A percentile compares a stretch with the other conserved stretches of the same genome.
Evolutionary conservation across 208 protist genomes (phyloP).

Genomic region (Lotmaria passim): DNA sequence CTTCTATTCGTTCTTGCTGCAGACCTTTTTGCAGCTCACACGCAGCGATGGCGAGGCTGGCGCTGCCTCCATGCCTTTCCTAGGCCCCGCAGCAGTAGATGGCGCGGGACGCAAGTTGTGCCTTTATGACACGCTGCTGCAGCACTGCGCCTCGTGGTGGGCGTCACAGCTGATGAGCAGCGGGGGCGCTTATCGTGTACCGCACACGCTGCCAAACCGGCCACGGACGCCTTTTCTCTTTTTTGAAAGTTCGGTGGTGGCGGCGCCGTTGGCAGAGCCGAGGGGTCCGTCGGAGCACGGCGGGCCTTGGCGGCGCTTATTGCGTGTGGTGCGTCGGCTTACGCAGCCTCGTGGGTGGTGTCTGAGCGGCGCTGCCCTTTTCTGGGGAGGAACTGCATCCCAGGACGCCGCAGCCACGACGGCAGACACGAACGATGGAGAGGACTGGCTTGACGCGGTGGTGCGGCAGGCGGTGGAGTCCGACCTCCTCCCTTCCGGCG

Average conservation of each 20-base stretch:
- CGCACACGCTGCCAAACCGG: not conserved
- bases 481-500: conserved; percentile 14
- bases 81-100: conserved; percentile 8
- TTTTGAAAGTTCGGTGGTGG: conserved; percentile 5
- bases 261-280: not conserved
- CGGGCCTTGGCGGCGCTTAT: conserved; percentile 10
- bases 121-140: conserved; percentile 19
- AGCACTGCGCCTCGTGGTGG: conserved; percentile 34
- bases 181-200: not conserved
- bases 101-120: conserved; percentile 25
- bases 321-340: conserved; percentile 27
- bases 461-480: conserved; percentile 8
- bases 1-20: conserved; percentile 13
- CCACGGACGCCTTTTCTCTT: conserved; percentile 11
- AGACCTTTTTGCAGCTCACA: conserved; percentile 17
- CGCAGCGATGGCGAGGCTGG: not conserved
- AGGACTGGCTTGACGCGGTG: conserved; percentile 42
- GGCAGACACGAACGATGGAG: not conserved
- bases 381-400: too few species aligned
- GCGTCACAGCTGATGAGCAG: not conserved
- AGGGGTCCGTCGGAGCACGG: too few species aligned
- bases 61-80: not conserved
- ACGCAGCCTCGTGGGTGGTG: conserved; percentile 22
- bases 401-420: not conserved
- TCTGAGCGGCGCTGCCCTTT: too few species aligned